Evolutionary conservation across 805 yeast genomes (phyloP).

Genomic region (Candida tibetensis): DNA sequence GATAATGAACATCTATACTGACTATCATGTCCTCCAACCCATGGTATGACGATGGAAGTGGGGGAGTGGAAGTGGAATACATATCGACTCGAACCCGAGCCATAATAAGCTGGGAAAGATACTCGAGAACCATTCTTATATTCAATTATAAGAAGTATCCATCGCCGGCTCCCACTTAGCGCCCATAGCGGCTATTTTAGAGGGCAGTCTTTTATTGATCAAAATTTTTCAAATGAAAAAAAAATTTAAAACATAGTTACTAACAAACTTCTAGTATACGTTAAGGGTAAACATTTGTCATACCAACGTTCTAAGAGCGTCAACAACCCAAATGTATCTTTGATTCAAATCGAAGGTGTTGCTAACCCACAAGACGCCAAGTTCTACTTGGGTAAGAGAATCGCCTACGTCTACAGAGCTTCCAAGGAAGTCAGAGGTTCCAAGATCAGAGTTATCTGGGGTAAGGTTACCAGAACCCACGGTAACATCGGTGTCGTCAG

Average conservation of each 20-base stretch:
- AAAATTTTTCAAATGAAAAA: too few species aligned
- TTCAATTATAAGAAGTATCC: too few species aligned
- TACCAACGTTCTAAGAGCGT: conserved; percentile 99
- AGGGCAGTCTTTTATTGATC: too few species aligned
- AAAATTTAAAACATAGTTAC: background rate
- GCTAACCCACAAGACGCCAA: conserved; percentile 87
- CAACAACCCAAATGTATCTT: conserved; percentile 97
- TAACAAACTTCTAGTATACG: conserved; percentile 77
- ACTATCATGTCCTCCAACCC: too few species aligned
- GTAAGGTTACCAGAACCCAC: conserved; percentile 98
- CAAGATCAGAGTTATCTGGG: conserved; percentile 99
- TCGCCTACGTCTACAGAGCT: conserved; percentile 99
- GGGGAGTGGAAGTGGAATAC: too few species aligned
- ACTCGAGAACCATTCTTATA: too few species aligned
- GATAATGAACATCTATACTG: background rate
- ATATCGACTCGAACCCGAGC: too few species aligned
- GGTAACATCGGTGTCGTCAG: conserved; percentile 98
- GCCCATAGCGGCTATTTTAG: too few species aligned
- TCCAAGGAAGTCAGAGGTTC: conserved; percentile 97
- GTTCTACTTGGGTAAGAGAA: conserved; percentile 99
- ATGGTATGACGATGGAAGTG: too few species aligned
- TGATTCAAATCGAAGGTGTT: conserved; percentile 97
- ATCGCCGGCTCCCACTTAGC: too few species aligned
- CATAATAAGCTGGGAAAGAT: too few species aligned
- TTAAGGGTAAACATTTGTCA: conserved; percentile 99